Conservation (phyloP, 148 eudicot genomes). For the Selenicereus undatus region DNA sequence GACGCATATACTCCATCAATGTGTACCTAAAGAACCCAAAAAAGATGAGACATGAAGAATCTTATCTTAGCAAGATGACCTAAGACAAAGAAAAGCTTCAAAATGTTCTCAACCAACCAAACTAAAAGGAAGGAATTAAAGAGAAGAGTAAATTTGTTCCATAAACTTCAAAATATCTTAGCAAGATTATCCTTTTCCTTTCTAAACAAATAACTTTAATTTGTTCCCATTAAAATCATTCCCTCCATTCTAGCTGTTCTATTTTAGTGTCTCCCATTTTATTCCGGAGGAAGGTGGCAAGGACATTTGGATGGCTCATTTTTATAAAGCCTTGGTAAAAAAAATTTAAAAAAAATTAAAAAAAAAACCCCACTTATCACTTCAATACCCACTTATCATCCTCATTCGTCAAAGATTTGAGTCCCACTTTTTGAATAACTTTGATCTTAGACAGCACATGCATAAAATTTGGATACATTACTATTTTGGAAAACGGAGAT, state of each 20-base stretch:
- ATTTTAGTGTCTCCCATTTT: not conserved
- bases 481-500: too few species aligned
- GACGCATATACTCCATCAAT: not conserved
- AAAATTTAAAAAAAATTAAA: too few species aligned
- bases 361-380: constrained; percentile 1
- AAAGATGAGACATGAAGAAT: constrained; percentile 43
- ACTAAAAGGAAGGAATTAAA: constrained; percentile 17
- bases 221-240: constrained; percentile 30
- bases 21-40: constrained; percentile 12
- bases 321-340: not conserved
- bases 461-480: not conserved
- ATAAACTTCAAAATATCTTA: constrained; percentile 18
- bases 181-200: constrained; percentile 9
- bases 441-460: not conserved
- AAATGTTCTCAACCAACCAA: not conserved
- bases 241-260: constrained; percentile 2
- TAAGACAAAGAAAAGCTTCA: constrained; percentile 21
- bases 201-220: not conserved
- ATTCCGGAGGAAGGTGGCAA: constrained; percentile 20
- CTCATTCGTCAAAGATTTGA: constrained; percentile 20
- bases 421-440: not conserved
- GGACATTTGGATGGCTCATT: constrained; percentile 19
- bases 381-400: constrained; percentile 19
- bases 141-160: constrained; percentile 12
- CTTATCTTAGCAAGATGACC: constrained; percentile 46